phyloP scores from a whole-genome alignment of 2,329 filamentous ascomycete species.

The Cercospora berteroae region DNA sequence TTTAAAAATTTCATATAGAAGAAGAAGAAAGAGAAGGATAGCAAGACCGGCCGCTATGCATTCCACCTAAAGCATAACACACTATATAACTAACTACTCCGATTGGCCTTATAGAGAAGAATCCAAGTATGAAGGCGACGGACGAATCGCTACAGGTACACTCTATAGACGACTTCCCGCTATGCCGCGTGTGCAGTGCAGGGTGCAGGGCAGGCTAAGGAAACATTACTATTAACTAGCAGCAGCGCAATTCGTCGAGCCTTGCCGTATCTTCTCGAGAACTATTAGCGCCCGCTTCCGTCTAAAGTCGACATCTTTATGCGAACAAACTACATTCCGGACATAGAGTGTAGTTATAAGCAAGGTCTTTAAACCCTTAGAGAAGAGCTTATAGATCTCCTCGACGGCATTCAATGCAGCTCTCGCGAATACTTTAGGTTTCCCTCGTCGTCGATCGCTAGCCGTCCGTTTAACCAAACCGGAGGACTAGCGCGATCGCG shows the following conservation, averaged over 20 bases:
- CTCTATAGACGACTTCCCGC: constrained; percentile 45
- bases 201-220: no score
- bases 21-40: no score
- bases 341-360: constrained; percentile 24
- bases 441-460: background rate
- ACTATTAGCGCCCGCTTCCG: constrained; percentile 28
- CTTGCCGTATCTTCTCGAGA: constrained; percentile 43
- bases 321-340: constrained; percentile 20
- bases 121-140: constrained; percentile 50
- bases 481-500: no score
- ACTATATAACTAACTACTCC: constrained; percentile 31
- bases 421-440: background rate
- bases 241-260: constrained; percentile 41
- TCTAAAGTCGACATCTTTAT: constrained; percentile 22
- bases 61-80: background rate
- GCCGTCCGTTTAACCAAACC: background rate
- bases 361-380: constrained; percentile 17
- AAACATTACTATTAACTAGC: constrained; percentile 44
- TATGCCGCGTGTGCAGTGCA: constrained; percentile 43
- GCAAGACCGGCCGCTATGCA: no score
- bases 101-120: constrained; percentile 44
- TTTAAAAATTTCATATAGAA: no score
- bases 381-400: background rate
- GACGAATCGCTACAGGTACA: constrained; percentile 45
- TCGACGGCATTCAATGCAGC: background rate